Conservation (phyloP, 2,329 filamentous ascomycete species). For the Venturia effusa region DNA sequence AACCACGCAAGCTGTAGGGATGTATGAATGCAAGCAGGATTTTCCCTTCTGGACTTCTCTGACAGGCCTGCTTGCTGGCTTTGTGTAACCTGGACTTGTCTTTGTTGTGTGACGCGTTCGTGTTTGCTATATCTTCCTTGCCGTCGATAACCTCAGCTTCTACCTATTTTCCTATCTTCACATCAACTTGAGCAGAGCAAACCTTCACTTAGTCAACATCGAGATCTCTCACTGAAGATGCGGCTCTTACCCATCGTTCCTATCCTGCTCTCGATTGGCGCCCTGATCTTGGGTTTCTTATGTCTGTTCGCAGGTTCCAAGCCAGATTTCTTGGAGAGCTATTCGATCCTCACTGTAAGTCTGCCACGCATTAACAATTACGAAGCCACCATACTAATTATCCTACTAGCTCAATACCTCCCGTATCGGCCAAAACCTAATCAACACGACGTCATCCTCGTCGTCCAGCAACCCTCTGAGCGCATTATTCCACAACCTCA, state of each 20-base stretch:
- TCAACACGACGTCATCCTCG: constrained; percentile 11
- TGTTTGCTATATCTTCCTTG: constrained; percentile 1
- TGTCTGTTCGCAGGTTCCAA: constrained; percentile 52
- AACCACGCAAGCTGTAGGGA: background rate
- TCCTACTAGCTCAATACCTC: constrained; percentile 43
- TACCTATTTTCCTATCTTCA: background rate
- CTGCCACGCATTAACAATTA: background rate
- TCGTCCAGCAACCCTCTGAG: constrained; percentile 15
- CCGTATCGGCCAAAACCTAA: constrained; percentile 39
- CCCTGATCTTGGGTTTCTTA: constrained; percentile 47
- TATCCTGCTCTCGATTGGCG: constrained; percentile 38
- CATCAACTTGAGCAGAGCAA: background rate
- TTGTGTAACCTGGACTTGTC: background rate
- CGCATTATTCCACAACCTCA: constrained; percentile 24
- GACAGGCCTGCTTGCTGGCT: background rate
- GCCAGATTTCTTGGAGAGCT: constrained; percentile 44
- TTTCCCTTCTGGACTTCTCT: background rate
- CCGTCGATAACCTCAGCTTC: background rate
- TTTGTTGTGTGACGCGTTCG: background rate
- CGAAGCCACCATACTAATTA: background rate
- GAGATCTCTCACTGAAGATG: constrained; percentile 24
- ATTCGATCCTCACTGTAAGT: constrained; percentile 44
- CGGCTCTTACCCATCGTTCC: constrained; percentile 40
- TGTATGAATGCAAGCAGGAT: background rate
- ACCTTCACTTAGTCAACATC: background rate